Evolutionary conservation across 805 yeast species (phyloP).

Genomic region (Cyberlindnera nakhonratchasimensis): DNA sequence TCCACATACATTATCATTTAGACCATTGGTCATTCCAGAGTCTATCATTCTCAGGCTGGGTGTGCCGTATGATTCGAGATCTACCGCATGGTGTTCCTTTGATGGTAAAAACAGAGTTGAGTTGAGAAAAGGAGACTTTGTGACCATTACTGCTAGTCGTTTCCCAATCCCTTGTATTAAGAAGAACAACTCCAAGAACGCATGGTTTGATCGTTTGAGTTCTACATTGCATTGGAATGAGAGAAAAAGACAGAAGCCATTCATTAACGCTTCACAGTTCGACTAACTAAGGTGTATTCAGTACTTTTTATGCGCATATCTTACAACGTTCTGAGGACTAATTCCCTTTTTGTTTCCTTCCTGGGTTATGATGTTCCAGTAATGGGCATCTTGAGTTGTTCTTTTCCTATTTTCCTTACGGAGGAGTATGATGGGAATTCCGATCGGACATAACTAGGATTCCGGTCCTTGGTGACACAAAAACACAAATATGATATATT

Average conservation of each 20-base stretch:
- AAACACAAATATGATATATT: background rate
- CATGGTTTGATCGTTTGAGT: constrained; percentile 34
- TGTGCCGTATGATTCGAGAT: constrained; percentile 32
- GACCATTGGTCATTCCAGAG: constrained; percentile 50
- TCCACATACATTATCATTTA: constrained; percentile 49
- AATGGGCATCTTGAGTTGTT: background rate
- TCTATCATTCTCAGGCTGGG: constrained; percentile 31
- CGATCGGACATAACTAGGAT: background rate
- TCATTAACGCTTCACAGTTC: constrained; percentile 3
- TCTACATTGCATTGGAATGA: constrained; percentile 36
- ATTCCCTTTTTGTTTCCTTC: background rate
- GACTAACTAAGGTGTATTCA: background rate
- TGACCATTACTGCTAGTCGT: constrained; percentile 33
- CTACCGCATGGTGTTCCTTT: constrained; percentile 36
- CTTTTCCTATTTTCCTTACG: background rate
- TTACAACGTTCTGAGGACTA: background rate
- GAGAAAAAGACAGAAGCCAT: constrained; percentile 32
- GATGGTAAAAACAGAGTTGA: constrained; percentile 35
- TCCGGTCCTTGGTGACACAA: constrained; percentile 1
- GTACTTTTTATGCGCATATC: background rate
- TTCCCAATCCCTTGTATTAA: constrained; percentile 32
- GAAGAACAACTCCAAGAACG: constrained; percentile 22
- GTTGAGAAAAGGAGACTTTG: constrained; percentile 31
- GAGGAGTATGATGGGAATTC: background rate
- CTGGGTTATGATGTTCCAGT: background rate